Conservation (phyloP, 2,329 filamentous ascomycete species). For the Colletotrichum sp. region DNA sequence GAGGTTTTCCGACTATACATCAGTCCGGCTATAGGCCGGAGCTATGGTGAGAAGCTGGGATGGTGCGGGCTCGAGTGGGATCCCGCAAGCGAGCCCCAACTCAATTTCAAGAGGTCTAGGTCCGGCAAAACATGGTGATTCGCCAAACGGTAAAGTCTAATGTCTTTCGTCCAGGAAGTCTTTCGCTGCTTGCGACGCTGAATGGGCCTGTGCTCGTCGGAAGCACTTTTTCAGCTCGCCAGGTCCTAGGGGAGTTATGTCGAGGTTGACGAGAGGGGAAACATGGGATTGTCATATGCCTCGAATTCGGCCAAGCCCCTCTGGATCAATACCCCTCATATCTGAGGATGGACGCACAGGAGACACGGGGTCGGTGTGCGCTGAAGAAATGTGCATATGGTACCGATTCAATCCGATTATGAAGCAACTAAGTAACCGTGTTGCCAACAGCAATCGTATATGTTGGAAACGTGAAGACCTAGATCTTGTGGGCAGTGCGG, state of each 20-base stretch:
- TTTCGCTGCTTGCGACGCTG: not conserved
- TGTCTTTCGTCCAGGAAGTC: not conserved
- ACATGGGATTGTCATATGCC: not conserved
- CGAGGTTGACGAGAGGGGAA: not conserved
- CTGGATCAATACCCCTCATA: not conserved
- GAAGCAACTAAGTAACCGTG: not conserved
- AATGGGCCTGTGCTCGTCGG: not conserved
- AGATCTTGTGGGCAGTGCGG: not conserved
- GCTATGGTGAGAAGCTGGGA: not conserved
- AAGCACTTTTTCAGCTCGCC: not conserved
- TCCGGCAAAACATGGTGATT: not conserved
- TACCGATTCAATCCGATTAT: not conserved
- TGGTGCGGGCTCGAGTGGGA: not conserved
- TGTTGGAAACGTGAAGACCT: not conserved
- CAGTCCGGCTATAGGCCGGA: constrained; percentile 4
- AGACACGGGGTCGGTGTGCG: not conserved
- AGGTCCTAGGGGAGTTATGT: not conserved
- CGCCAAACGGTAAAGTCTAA: not conserved
- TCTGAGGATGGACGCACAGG: not conserved
- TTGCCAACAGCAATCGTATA: not conserved
- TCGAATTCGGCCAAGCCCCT: not conserved
- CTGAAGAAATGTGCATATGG: not conserved
- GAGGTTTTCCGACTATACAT: constrained; percentile 2
- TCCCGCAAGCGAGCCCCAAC: not conserved
- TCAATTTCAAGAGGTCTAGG: not conserved